These are phyloP conservation scores for Fennellomyces sp. DNA, from an alignment of 371 early-diverging fungal species.

Conservation along the genomic window DNA sequence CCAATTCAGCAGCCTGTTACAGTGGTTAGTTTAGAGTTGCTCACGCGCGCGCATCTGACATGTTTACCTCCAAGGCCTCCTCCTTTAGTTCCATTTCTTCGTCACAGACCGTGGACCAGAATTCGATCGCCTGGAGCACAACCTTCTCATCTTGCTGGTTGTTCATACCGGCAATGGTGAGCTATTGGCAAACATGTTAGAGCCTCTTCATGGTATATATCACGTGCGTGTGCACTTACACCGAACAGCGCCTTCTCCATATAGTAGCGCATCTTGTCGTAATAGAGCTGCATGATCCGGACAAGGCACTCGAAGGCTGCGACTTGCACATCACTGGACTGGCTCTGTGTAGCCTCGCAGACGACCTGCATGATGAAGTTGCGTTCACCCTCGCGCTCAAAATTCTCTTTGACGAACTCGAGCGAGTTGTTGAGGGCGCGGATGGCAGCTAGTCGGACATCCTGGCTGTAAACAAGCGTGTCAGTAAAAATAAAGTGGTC, in stretches of 20 bases:
- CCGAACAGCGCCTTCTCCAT: slow-evolving; percentile 94
- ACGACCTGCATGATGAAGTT: slow-evolving; percentile 98
- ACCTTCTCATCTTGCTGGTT: slow-evolving; percentile 73
- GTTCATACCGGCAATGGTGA: slow-evolving; percentile 92
- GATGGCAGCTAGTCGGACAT: slow-evolving; percentile 87
- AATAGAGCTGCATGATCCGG: slow-evolving; percentile 93
- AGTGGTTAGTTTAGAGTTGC: too few species aligned
- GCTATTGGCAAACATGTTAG: too few species aligned
- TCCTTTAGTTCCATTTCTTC: slow-evolving; percentile 80
- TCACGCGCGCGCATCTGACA: too few species aligned
- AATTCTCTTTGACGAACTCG: slow-evolving; percentile 91
- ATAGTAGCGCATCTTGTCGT: slow-evolving; percentile 91
- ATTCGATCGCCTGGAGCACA: slow-evolving; percentile 96
- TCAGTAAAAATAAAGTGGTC: neutral
- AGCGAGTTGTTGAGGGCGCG: slow-evolving; percentile 91
- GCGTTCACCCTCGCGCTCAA: slow-evolving; percentile 90
- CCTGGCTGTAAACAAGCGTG: slow-evolving; percentile 55
- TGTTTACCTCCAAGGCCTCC: slow-evolving; percentile 50
- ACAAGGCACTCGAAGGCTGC: slow-evolving; percentile 95
- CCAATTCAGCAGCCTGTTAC: slow-evolving; percentile 63
- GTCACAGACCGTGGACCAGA: slow-evolving; percentile 98
- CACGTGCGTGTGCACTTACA: too few species aligned
- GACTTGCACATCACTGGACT: slow-evolving; percentile 74
- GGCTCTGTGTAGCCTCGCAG: slow-evolving; percentile 91
- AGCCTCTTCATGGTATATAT: too few species aligned